These are phyloP conservation scores for Rhodamnia rubescens DNA, from an alignment of 345 rosid species.

Conservation along the genomic window DNA sequence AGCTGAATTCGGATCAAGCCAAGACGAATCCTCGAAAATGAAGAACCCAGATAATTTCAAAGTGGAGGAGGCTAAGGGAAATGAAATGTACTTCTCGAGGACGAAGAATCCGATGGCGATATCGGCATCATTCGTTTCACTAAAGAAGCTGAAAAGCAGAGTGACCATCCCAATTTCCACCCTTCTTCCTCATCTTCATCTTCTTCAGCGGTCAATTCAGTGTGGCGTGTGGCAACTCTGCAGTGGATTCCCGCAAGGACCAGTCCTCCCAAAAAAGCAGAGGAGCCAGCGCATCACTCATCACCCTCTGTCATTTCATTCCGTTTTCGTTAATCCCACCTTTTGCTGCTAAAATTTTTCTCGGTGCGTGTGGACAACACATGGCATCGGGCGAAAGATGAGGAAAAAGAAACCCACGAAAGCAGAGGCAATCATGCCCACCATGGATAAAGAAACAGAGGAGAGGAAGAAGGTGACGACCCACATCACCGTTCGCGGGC, in stretches of 20 bases:
- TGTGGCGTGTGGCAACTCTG: not conserved
- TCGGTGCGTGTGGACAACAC: conserved; percentile 1
- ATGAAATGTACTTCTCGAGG: not conserved
- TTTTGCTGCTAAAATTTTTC: not conserved
- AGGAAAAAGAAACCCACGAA: not conserved
- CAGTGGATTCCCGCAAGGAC: not conserved
- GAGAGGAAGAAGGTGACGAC: not conserved
- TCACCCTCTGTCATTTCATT: not conserved
- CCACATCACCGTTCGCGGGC: not conserved
- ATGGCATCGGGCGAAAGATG: not conserved
- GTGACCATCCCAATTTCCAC: not conserved
- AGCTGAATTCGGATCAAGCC: not conserved
- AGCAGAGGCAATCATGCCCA: not conserved
- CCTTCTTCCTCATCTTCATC: not conserved
- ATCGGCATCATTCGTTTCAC: not conserved
- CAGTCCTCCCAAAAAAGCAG: not conserved
- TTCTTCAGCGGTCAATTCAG: not conserved
- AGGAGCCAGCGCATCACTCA: not conserved
- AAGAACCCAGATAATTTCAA: too few relatives aligned
- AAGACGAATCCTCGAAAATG: not conserved
- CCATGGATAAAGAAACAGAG: not conserved
- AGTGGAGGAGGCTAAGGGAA: not conserved
- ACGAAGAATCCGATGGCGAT: not conserved
- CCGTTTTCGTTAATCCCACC: too few relatives aligned
- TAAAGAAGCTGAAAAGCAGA: not conserved